Evolutionary conservation across 1,284 basidiomycete species (phyloP), one percentile per base, ranked within the genome.

Genomic region (Papiliotrema flavescens): DNA sequence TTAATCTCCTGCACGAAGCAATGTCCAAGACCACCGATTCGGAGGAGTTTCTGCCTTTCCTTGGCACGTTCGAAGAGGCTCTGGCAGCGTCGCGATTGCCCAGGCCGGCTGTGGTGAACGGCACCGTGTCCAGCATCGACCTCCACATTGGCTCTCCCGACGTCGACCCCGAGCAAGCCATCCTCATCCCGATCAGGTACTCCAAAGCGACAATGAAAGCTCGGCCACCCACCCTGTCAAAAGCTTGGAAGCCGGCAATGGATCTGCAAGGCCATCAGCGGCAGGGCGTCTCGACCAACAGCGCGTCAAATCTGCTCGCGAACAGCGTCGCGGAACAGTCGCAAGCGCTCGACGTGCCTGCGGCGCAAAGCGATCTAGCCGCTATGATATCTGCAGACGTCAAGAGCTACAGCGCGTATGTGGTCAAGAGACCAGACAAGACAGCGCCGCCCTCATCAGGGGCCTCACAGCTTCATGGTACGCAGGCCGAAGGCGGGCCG

Each of bases 201-300:
- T 87, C 85, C 66, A 98, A 98, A 76, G 88, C 86, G 57, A 94
- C 91, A 0, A 84, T 87, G 26, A 70, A 85, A 32, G 82, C 83
- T 2, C 80, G 84, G 19, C 86, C 90, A 0, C 87, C 89, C 55
- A 76, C 84, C n/a, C 86, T 88, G 82, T 90, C 89, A 74, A 89
- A 88, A 69, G 90, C 89, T 66, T 83, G 81, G 48, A 76, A 82
- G 60, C 65, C 71, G 0, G 71, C 69, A 0, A 67, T 70, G 59
- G 66, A 73, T 32, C 56, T 71, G 24, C 70, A 72, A 53, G 57
- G 53, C 2, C 65, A 67, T 20, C 49, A 53, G 23, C 51, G 61
- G 42, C 47, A 35, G 14, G 47, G 51, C 47, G 48, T 24, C 52
- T 20, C 42, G 54, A 49, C 34, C 42, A 23, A 34, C 26, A 26